Evolutionary conservation across 2,329 filamentous ascomycete genomes (phyloP).

Genomic region (Ophiostoma fasciatum): DNA sequence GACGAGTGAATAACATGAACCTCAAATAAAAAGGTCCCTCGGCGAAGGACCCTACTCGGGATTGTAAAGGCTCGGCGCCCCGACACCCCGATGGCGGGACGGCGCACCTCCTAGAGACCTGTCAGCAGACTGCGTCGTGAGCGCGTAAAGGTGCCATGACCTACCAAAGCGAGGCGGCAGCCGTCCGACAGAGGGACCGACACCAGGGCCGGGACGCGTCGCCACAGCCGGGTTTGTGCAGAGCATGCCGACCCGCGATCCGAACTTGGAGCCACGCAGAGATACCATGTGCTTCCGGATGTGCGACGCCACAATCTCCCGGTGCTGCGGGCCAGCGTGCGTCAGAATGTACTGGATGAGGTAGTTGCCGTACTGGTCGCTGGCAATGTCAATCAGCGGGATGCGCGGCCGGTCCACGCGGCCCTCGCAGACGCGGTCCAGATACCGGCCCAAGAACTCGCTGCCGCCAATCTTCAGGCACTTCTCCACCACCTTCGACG

Average conservation of each 20-base stretch:
- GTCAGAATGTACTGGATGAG: slow-evolving; percentile 94
- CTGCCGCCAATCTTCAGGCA: slow-evolving; percentile 89
- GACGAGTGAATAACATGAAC: too few species aligned
- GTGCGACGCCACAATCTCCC: slow-evolving; percentile 82
- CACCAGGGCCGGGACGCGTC: slow-evolving; percentile 76
- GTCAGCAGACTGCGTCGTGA: neutral
- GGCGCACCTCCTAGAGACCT: neutral
- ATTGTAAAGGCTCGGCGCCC: slow-evolving; percentile 2
- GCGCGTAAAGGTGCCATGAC: neutral
- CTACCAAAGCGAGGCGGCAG: slow-evolving; percentile 29
- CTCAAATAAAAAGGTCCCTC: too few species aligned
- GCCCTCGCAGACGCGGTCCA: slow-evolving; percentile 86
- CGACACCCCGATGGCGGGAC: slow-evolving; percentile 6
- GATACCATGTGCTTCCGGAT: slow-evolving; percentile 99
- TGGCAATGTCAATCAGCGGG: slow-evolving; percentile 93
- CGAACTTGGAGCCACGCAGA: slow-evolving; percentile 93
- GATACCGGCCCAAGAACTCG: slow-evolving; percentile 84
- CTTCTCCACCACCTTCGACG: slow-evolving; percentile 97
- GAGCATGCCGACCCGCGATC: slow-evolving; percentile 95
- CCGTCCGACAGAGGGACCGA: slow-evolving; percentile 49
- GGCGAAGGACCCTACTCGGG: too few species aligned
- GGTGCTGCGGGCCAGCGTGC: slow-evolving; percentile 73
- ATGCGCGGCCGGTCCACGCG: slow-evolving; percentile 85
- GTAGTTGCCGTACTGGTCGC: slow-evolving; percentile 98
- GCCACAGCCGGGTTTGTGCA: slow-evolving; percentile 88